A percentile compares a stretch with the other conserved stretches of the same genome.
Conservation (phyloP, 805 yeast genomes). For the Ogataea nitratoaversa region DNA sequence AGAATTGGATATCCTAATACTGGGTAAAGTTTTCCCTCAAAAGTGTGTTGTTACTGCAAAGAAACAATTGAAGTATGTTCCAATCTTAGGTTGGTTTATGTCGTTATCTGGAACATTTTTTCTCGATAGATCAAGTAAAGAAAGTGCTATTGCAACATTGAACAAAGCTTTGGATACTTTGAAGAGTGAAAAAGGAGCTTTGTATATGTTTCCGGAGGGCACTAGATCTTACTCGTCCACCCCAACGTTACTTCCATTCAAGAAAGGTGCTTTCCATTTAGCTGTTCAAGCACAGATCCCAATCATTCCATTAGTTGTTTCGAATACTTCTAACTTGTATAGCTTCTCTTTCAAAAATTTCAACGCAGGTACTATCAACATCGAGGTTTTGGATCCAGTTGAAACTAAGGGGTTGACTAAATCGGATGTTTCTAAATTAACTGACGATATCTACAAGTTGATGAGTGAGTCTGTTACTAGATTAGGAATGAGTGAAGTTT, state of each 20-base stretch:
- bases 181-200: slow-evolving; percentile 60
- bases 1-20: slow-evolving; percentile 73
- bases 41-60: slow-evolving; percentile 93
- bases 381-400: slow-evolving; percentile 80
- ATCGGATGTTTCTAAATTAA: slow-evolving; percentile 64
- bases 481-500: slow-evolving; percentile 40
- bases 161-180: slow-evolving; percentile 62
- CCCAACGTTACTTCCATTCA: slow-evolving; percentile 78
- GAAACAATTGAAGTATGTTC: slow-evolving; percentile 74
- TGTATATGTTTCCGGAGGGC: slow-evolving; percentile 96
- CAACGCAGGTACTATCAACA: slow-evolving; percentile 68
- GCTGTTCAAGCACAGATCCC: slow-evolving; percentile 93
- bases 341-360: slow-evolving; percentile 59
- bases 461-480: slow-evolving; percentile 47
- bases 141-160: slow-evolving; percentile 71
- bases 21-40: slow-evolving; percentile 82
- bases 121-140: slow-evolving; percentile 75
- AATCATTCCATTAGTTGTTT: slow-evolving; percentile 79
- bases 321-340: slow-evolving; percentile 77
- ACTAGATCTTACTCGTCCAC: slow-evolving; percentile 77
- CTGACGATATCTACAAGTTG: slow-evolving; percentile 47
- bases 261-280: slow-evolving; percentile 96
- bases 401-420: slow-evolving; percentile 63
- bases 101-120: slow-evolving; percentile 84
- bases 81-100: slow-evolving; percentile 98